Conservation (phyloP, 2,329 filamentous ascomycete genomes). For the Myriangium duriaei region DNA sequence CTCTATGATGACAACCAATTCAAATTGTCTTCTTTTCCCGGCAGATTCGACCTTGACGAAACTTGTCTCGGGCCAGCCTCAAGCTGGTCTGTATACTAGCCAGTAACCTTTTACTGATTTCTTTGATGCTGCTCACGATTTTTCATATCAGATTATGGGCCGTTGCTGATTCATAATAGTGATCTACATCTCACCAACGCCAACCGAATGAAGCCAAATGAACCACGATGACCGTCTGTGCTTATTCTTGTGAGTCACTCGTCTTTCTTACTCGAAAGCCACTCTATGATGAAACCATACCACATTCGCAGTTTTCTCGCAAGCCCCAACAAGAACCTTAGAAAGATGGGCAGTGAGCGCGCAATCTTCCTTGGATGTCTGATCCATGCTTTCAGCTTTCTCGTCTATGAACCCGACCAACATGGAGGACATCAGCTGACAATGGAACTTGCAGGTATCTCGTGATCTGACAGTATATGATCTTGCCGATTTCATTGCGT, state of each 20-base stretch:
- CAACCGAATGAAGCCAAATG: too few relatives aligned
- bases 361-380: slow-evolving; percentile 31
- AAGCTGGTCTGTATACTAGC: slow-evolving; percentile 71
- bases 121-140: slow-evolving; percentile 13
- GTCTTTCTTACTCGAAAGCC: neutral
- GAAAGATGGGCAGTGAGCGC: slow-evolving; percentile 25
- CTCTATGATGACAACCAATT: slow-evolving; percentile 60
- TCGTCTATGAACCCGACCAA: neutral
- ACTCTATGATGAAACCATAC: slow-evolving; percentile 58
- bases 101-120: slow-evolving; percentile 74
- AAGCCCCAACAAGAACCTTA: slow-evolving; percentile 30
- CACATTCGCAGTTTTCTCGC: slow-evolving; percentile 85
- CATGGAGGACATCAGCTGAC: neutral
- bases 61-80: slow-evolving; percentile 50
- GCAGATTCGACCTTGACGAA: slow-evolving; percentile 83
- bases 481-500: too few relatives aligned
- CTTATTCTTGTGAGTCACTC: too few relatives aligned
- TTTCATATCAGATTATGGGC: neutral
- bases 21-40: slow-evolving; percentile 73
- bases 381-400: slow-evolving; percentile 11
- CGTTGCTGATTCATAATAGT: neutral
- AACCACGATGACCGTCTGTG: too few relatives aligned
- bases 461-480: too few relatives aligned
- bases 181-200: too few relatives aligned
- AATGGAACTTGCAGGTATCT: too few relatives aligned